A percentile compares a stretch with the other conserved stretches of the same genome.
Conservation (phyloP, 2,329 filamentous ascomycete species). For the Dactylellina sp. region DNA sequence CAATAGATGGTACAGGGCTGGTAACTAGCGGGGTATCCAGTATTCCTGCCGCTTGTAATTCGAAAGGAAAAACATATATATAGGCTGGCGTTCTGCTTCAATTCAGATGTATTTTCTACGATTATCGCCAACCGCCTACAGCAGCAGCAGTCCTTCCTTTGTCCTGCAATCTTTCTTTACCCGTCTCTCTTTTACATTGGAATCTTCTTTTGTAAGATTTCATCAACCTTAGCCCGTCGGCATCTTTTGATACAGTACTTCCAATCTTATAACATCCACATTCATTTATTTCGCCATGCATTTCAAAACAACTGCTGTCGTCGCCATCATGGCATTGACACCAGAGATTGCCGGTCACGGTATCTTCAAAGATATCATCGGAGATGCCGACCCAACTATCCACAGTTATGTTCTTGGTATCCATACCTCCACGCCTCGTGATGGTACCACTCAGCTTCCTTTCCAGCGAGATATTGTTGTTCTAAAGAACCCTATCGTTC, state of each 20-base stretch:
- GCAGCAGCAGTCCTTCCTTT: conserved; percentile 22
- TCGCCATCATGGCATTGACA: conserved; percentile 24
- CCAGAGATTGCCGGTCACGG: conserved; percentile 26
- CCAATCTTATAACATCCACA: conserved; percentile 6
- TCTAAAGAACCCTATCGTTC: conserved; percentile 39
- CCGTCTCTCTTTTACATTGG: background rate
- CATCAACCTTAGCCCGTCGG: conserved; percentile 4
- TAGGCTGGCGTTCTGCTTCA: background rate
- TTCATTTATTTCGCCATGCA: conserved; percentile 27
- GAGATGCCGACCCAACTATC: conserved; percentile 14
- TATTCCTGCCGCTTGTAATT: no score
- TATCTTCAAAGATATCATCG: conserved; percentile 18
- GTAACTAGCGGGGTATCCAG: no score
- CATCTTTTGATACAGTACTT: background rate
- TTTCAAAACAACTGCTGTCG: conserved; percentile 15
- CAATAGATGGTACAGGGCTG: no score
- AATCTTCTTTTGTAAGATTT: background rate
- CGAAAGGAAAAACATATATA: background rate
- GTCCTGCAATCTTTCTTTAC: background rate
- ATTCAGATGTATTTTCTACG: background rate
- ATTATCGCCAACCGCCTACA: background rate
- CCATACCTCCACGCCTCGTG: background rate
- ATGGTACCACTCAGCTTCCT: conserved; percentile 21
- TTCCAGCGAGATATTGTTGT: conserved; percentile 30
- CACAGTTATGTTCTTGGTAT: conserved; percentile 16